Percentiles rank a stretch among this genome's conserved stretches.
phyloP scores from a whole-genome alignment of 495 filamentous ascomycete genomes.

The Extremus antarcticus region DNA sequence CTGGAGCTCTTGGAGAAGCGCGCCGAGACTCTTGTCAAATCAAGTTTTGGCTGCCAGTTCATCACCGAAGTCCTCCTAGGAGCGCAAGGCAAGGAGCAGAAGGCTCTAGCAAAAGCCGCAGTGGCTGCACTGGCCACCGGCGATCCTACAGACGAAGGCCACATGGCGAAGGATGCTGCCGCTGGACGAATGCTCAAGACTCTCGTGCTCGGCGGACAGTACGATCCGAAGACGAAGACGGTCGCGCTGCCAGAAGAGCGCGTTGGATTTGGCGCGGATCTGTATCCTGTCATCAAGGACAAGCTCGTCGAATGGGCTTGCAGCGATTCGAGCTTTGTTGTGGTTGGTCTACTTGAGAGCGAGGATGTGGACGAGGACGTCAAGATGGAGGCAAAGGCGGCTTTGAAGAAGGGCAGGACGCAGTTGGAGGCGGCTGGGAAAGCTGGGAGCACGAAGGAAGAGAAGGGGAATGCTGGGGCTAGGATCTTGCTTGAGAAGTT shows the following conservation, averaged over 20 bases:
- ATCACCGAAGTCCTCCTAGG: slow-evolving; percentile 70
- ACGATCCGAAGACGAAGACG: slow-evolving; percentile 56
- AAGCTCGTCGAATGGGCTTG: slow-evolving; percentile 78
- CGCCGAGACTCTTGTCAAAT: slow-evolving; percentile 54
- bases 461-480: slow-evolving; percentile 43
- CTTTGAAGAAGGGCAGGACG: slow-evolving; percentile 48
- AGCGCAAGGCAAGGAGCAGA: slow-evolving; percentile 28
- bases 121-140: slow-evolving; percentile 59
- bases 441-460: slow-evolving; percentile 27
- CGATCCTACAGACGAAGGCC: slow-evolving; percentile 45
- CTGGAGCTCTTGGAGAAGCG: slow-evolving; percentile 59
- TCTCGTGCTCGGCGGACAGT: slow-evolving; percentile 75
- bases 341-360: slow-evolving; percentile 68
- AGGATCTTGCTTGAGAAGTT: slow-evolving; percentile 40
- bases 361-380: slow-evolving; percentile 59
- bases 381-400: slow-evolving; percentile 52
- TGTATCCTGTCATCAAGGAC: slow-evolving; percentile 63
- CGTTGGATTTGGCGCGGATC: slow-evolving; percentile 65
- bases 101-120: slow-evolving; percentile 44
- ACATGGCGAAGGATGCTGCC: slow-evolving; percentile 45
- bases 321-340: slow-evolving; percentile 67
- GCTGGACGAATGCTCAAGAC: slow-evolving; percentile 83
- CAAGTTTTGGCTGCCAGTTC: slow-evolving; percentile 77
- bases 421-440: slow-evolving; percentile 39
- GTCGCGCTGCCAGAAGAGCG: slow-evolving; percentile 46